Evolutionary conservation across 2,329 filamentous ascomycete species (phyloP), one percentile per base, ranked within the genome.

Genomic region (Aspergillus sclerotialis): DNA sequence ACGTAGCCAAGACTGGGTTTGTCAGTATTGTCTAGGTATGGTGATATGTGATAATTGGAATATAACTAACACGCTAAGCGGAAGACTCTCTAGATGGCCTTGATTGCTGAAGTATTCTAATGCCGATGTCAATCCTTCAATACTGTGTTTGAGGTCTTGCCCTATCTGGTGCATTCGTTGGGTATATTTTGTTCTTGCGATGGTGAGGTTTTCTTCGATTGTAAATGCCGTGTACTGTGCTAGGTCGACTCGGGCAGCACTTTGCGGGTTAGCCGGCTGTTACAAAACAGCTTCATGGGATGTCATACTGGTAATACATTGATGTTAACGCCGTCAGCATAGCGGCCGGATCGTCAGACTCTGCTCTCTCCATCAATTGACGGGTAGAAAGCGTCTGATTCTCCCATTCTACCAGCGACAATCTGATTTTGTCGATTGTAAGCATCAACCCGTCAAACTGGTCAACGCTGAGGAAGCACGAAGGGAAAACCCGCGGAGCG

Each of bases 271-370:
- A n/a, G n/a, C n/a, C n/a, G n/a, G n/a, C n/a, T n/a, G n/a, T n/a
- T n/a, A n/a, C n/a, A n/a, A n/a, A n/a, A n/a, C n/a, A n/a, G n/a
- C n/a, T n/a, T n/a, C n/a, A n/a, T n/a, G n/a, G n/a, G n/a, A n/a
- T n/a, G 4, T 15, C 67, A 44, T 55, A 73, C 67, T 72, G 61
- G 40, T 72, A 73, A 36, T 70, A 70, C 63, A 73, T 71, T 39
- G 68, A 70, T 46, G 71, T 67, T 42, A 72, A 45, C 27, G 68
- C 69, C 4, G 64, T 67, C 46, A 69, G 69, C 5, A 37, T 30
- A 7, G 30, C 28, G 3, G 38, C 39, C 4, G 39, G 28, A 7
- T 46, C 43, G n/a, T n/a, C n/a, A n/a, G n/a, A n/a, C n/a, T n/a
- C n/a, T 4, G 38, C 34, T 2, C 26, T 28, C 12, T 8, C 13